A percentile compares a stretch with the other conserved stretches of the same genome.
Conservation (phyloP, 2,329 filamentous ascomycete species). For the Aspergillus tamarii region DNA sequence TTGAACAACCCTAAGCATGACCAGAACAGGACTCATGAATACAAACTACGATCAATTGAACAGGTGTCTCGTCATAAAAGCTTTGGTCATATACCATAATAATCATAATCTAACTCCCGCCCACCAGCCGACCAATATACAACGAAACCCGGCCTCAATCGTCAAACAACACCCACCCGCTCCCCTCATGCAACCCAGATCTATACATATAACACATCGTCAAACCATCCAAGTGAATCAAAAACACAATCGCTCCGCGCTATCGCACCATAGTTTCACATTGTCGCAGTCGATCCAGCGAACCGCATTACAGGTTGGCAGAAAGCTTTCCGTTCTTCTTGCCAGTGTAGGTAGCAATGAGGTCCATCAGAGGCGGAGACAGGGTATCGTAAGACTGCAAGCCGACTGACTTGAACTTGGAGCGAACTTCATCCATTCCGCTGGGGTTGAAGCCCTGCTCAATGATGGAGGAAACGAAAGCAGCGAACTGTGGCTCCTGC, state of each 20-base stretch:
- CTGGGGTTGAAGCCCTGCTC: constrained; percentile 66
- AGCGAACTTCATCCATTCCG: constrained; percentile 59
- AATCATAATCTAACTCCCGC: neutral
- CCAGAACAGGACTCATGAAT: neutral
- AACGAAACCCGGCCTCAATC: neutral
- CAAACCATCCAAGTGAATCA: neutral
- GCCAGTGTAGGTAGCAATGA: constrained; percentile 59
- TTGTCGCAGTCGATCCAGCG: neutral
- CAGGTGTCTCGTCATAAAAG: neutral
- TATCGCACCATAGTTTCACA: neutral
- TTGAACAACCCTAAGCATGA: neutral
- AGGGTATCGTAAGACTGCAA: constrained; percentile 67
- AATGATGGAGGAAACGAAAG: constrained; percentile 68
- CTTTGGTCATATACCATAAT: neutral
- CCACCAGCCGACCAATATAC: neutral
- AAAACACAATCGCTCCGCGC: neutral
- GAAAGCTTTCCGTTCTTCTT: constrained; percentile 46
- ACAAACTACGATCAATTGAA: neutral
- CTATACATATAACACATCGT: neutral
- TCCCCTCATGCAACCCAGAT: neutral
- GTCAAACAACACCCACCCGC: neutral
- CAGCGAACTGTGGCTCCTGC: constrained; percentile 73
- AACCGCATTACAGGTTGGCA: constrained; percentile 27
- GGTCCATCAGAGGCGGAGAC: constrained; percentile 66
- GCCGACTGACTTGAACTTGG: constrained; percentile 57